Conservation (phyloP, 257 asterid species). For the Solanum microdontum region DNA sequence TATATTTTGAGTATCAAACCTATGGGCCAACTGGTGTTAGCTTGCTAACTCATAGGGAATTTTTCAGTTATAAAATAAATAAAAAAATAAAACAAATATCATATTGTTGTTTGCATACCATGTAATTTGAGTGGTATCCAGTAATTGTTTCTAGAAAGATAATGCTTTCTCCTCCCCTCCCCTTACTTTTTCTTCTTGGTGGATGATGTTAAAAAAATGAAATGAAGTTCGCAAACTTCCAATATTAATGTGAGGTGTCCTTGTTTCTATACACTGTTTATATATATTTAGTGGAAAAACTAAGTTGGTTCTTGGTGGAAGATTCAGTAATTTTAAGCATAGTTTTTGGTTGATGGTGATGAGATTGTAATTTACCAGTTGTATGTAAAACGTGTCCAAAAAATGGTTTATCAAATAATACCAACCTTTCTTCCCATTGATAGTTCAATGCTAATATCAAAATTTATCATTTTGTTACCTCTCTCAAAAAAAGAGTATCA, state of each 20-base stretch:
- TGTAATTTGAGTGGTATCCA: background rate
- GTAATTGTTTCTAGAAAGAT: background rate
- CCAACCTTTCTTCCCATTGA: background rate
- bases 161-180: background rate
- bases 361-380: background rate
- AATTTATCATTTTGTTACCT: background rate
- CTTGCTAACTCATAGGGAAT: background rate
- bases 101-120: background rate
- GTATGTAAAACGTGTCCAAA: background rate
- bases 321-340: background rate
- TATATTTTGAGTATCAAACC: background rate
- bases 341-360: background rate
- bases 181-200: background rate
- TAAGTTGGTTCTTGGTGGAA: background rate
- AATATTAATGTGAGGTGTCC: background rate
- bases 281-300: background rate
- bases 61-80: background rate
- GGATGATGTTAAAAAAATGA: background rate
- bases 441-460: background rate
- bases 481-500: background rate
- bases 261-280: background rate
- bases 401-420: background rate
- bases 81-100: background rate
- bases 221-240: background rate
- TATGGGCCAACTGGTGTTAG: background rate